phyloP scores from a whole-genome alignment of 2,329 filamentous ascomycete species.

The Pseudogymnoascus sp. region DNA sequence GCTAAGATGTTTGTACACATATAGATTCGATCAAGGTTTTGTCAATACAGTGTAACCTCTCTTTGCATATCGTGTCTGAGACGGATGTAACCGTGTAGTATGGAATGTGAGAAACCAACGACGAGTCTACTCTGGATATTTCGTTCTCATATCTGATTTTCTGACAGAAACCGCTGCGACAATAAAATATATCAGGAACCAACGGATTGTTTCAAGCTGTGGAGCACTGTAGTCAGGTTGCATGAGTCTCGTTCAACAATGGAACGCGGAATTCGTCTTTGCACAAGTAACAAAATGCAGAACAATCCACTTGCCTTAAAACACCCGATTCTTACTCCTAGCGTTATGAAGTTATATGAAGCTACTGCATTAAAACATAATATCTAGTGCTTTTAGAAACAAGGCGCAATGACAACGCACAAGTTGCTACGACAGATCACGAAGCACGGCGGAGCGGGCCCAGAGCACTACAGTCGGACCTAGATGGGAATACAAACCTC shows the following conservation, averaged over 20 bases:
- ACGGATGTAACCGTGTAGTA: neutral
- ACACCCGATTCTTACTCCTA: neutral
- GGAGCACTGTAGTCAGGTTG: neutral
- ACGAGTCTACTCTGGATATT: neutral
- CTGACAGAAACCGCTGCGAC: neutral
- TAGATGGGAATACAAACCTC: neutral
- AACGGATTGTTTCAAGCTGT: neutral
- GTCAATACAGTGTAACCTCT: slow-evolving; percentile 8
- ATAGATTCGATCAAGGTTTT: neutral
- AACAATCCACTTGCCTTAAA: neutral
- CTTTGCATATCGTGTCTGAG: neutral
- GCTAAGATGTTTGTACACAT: slow-evolving; percentile 9
- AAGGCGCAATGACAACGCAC: neutral
- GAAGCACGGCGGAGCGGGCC: neutral
- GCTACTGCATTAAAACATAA: neutral
- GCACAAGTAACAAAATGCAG: neutral
- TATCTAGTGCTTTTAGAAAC: neutral
- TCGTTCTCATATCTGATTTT: neutral
- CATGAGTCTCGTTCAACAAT: neutral
- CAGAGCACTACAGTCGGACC: neutral
- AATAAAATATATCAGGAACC: neutral
- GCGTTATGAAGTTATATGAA: neutral
- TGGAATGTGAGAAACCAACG: neutral
- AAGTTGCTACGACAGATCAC: neutral
- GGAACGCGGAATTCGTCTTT: neutral